Percentiles rank a stretch among this genome's conserved stretches.
phyloP scores from a whole-genome alignment of 805 yeast genomes.

The Ogataea paradorogensis region DNA sequence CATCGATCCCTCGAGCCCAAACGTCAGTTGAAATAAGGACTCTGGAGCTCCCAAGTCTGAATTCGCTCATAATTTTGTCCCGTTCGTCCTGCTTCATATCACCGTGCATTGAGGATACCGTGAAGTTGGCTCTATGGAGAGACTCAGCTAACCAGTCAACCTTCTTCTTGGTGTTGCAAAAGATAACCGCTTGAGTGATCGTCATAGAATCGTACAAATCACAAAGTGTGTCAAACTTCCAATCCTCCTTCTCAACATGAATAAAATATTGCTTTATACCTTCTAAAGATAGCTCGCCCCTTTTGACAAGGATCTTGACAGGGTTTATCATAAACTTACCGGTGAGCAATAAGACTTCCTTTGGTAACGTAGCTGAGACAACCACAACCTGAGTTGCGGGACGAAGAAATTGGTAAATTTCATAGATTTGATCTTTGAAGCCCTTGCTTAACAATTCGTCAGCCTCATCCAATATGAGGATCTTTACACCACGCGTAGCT shows the following conservation, averaged over 20 bases:
- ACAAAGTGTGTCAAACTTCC: conserved; percentile 91
- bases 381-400: conserved; percentile 90
- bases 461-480: conserved; percentile 97
- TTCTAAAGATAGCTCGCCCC: conserved; percentile 92
- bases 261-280: conserved; percentile 92
- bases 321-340: conserved; percentile 94
- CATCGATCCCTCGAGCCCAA: conserved; percentile 97
- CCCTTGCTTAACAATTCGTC: conserved; percentile 95
- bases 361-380: conserved; percentile 92
- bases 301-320: conserved; percentile 87
- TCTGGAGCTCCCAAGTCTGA: conserved; percentile 90
- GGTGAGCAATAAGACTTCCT: conserved; percentile 87
- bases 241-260: conserved; percentile 88
- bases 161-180: conserved; percentile 93
- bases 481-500: conserved; percentile 78
- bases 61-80: conserved; percentile 92
- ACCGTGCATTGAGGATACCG: conserved; percentile 94
- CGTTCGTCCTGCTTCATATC: conserved; percentile 94
- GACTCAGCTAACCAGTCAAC: conserved; percentile 85
- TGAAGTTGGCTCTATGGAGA: conserved; percentile 75
- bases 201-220: conserved; percentile 94
- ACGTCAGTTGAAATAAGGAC: conserved; percentile 91
- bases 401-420: conserved; percentile 86
- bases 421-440: conserved; percentile 93
- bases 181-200: conserved; percentile 95